Evolutionary conservation across 2,329 filamentous ascomycete species (phyloP).

Genomic region (Colletotrichum costaricense): DNA sequence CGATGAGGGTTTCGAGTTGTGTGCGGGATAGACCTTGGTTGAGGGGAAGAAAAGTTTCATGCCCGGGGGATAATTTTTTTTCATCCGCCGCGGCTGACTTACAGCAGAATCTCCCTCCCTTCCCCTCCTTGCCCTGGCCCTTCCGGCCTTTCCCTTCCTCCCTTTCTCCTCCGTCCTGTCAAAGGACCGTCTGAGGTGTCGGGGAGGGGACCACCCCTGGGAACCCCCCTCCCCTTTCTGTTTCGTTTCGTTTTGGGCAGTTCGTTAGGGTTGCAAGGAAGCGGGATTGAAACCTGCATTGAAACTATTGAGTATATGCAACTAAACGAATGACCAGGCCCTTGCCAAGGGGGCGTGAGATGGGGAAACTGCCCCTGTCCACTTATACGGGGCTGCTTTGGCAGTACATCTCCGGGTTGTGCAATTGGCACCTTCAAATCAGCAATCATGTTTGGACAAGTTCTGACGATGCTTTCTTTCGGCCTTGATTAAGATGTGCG

Average conservation of each 20-base stretch:
- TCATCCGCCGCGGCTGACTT: neutral
- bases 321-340: neutral
- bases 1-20: conserved; percentile 20
- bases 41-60: conserved; percentile 2
- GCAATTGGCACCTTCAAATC: neutral
- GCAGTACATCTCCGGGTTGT: neutral
- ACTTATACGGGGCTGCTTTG: neutral
- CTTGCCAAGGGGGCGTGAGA: neutral
- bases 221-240: conserved; percentile 9
- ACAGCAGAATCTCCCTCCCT: neutral
- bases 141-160: neutral
- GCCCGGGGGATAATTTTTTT: neutral
- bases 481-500: neutral
- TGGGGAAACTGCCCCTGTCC: neutral
- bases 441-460: neutral
- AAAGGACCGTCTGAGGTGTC: neutral
- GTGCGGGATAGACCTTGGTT: conserved; percentile 4
- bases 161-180: neutral
- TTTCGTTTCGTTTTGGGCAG: conserved; percentile 33
- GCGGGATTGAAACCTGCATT: conserved; percentile 8
- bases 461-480: neutral
- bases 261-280: conserved; percentile 34
- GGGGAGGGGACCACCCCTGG: neutral
- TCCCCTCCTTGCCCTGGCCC: neutral
- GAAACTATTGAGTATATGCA: conserved; percentile 22